phyloP scores from a whole-genome alignment of 306 rosid genomes.

The Carpinus fangiana region DNA sequence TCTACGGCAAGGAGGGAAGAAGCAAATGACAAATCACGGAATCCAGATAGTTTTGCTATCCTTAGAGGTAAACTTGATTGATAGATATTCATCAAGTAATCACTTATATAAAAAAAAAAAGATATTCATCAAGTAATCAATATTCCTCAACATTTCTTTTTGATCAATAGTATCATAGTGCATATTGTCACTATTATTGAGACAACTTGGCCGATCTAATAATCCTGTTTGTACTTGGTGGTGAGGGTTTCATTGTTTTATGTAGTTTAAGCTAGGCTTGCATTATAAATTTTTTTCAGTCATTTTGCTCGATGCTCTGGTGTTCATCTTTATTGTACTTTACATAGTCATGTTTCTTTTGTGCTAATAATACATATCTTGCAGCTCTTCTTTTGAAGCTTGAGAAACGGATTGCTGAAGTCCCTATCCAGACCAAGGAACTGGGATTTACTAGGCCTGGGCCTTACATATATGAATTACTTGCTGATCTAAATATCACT shows the following conservation, averaged over 20 bases:
- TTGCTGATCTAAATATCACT: conserved; percentile 82
- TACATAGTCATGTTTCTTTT: conserved; percentile 7
- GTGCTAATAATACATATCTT: conserved; percentile 33
- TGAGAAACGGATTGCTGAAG: conserved; percentile 87
- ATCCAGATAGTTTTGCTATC: conserved; percentile 86
- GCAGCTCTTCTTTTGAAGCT: conserved; percentile 92
- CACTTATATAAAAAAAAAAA: background rate
- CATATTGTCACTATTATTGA: conserved; percentile 13
- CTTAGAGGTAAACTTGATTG: conserved; percentile 67
- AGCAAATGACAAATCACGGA: conserved; percentile 64
- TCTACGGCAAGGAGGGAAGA: conserved; percentile 66
- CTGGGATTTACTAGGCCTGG: conserved; percentile 88
- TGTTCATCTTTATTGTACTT: background rate
- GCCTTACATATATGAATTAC: conserved; percentile 72
- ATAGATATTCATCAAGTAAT: conserved; percentile 2
- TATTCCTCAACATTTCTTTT: conserved; percentile 29
- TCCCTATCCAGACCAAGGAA: conserved; percentile 82
- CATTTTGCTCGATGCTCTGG: conserved; percentile 23
- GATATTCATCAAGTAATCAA: conserved; percentile 1
- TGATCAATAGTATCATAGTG: conserved; percentile 21
- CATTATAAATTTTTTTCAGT: conserved; percentile 16
- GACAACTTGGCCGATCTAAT: conserved; percentile 12
- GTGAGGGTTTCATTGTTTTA: conserved; percentile 16
- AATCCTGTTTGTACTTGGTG: conserved; percentile 20
- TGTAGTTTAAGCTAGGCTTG: conserved; percentile 19